These are phyloP conservation scores for Wickerhamomyces hampshirensis DNA, from an alignment of 805 yeast species.

Conservation along the genomic window DNA sequence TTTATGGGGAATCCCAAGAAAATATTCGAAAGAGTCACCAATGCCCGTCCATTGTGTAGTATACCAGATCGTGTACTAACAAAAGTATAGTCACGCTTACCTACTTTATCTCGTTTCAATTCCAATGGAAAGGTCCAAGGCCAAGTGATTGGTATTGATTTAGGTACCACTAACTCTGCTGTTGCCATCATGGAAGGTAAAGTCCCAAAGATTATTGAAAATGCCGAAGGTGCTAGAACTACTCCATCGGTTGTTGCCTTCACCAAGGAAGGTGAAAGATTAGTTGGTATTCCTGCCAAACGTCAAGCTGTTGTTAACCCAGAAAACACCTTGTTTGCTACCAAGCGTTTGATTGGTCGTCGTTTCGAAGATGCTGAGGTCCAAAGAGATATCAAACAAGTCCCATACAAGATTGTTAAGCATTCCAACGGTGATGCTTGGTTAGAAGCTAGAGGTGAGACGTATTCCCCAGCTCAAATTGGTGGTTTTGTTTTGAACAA, in stretches of 20 bases:
- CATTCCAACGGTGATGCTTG: slow-evolving; percentile 68
- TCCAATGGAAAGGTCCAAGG: slow-evolving; percentile 42
- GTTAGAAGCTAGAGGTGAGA: slow-evolving; percentile 40
- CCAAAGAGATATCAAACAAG: slow-evolving; percentile 59
- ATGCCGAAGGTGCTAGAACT: slow-evolving; percentile 76
- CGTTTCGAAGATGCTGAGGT: slow-evolving; percentile 66
- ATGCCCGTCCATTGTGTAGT: too few species aligned
- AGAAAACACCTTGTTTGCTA: slow-evolving; percentile 74
- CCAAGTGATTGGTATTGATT: slow-evolving; percentile 71
- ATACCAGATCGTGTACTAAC: too few species aligned
- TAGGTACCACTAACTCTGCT: slow-evolving; percentile 89
- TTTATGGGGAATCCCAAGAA: too few species aligned
- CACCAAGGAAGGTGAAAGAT: slow-evolving; percentile 43
- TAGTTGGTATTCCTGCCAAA: slow-evolving; percentile 71
- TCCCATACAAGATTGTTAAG: slow-evolving; percentile 61
- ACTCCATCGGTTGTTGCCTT: slow-evolving; percentile 56
- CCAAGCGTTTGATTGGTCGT: slow-evolving; percentile 79
- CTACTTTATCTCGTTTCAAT: slow-evolving; percentile 38
- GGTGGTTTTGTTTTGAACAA: slow-evolving; percentile 61
- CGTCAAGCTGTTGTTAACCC: slow-evolving; percentile 78
- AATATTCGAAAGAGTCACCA: too few species aligned
- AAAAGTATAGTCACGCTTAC: slow-evolving; percentile 27
- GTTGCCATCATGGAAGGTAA: slow-evolving; percentile 49
- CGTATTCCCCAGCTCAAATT: slow-evolving; percentile 66
- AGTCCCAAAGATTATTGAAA: slow-evolving; percentile 67